Conservation (phyloP, 2,329 filamentous ascomycete species). For the Aspergillus melleus region DNA sequence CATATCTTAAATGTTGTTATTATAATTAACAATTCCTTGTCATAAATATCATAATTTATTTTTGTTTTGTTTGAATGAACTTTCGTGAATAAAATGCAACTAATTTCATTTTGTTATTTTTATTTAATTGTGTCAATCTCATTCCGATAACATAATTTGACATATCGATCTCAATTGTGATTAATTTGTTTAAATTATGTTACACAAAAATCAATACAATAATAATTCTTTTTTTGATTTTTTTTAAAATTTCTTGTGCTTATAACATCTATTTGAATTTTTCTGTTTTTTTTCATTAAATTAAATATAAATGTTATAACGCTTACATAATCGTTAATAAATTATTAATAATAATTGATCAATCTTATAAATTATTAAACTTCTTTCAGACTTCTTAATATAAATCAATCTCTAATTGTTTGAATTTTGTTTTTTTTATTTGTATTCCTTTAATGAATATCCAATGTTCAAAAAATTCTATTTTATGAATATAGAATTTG, state of each 20-base stretch:
- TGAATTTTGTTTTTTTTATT: background rate
- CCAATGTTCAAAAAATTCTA: background rate
- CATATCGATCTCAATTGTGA: too few species aligned
- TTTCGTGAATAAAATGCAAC: too few species aligned
- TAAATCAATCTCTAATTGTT: background rate
- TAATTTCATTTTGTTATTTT: background rate
- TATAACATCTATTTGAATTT: too few species aligned
- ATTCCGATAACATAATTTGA: background rate
- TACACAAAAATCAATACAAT: too few species aligned
- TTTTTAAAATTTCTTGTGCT: too few species aligned
- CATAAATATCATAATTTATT: too few species aligned
- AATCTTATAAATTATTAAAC: background rate
- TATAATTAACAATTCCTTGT: too few species aligned
- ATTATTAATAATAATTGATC: background rate
- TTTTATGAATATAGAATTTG: conserved; percentile 1
- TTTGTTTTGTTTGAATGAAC: too few species aligned
- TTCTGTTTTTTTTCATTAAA: background rate
- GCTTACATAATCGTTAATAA: background rate
- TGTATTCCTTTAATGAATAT: background rate
- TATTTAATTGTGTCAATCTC: background rate
- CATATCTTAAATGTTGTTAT: too few species aligned
- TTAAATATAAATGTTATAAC: background rate
- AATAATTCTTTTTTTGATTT: too few species aligned
- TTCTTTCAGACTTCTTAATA: background rate
- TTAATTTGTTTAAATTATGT: too few species aligned